Conservation (phyloP, 2,329 filamentous ascomycete genomes). For the Cladosporium sp. region DNA sequence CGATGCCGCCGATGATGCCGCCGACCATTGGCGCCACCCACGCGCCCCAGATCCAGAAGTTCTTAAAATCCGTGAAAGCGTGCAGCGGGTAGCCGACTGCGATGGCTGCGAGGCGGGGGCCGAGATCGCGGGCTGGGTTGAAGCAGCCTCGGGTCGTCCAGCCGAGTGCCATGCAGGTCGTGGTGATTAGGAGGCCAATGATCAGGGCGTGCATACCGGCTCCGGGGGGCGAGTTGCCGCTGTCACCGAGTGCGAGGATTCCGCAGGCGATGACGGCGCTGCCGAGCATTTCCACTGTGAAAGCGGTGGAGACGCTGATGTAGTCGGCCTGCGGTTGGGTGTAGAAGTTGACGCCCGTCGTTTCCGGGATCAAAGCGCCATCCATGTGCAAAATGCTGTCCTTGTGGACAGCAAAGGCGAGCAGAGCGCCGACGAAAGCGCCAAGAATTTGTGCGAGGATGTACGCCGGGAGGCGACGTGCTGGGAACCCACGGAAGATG, state of each 20-base stretch:
- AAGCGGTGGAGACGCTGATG: slow-evolving; percentile 35
- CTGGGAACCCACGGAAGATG: slow-evolving; percentile 51
- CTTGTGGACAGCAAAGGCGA: slow-evolving; percentile 44
- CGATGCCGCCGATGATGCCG: slow-evolving; percentile 40
- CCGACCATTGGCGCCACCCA: slow-evolving; percentile 39
- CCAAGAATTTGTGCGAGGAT: slow-evolving; percentile 51
- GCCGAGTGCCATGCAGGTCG: slow-evolving; percentile 38
- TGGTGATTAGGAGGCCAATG: slow-evolving; percentile 41
- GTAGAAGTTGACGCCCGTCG: slow-evolving; percentile 25
- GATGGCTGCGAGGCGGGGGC: slow-evolving; percentile 44
- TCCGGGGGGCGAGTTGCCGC: slow-evolving; percentile 32
- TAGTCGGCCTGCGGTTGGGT: slow-evolving; percentile 25
- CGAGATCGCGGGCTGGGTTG: slow-evolving; percentile 50
- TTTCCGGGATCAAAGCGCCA: slow-evolving; percentile 35
- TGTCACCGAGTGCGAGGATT: slow-evolving; percentile 36
- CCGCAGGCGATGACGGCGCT: slow-evolving; percentile 36
- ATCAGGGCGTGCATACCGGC: slow-evolving; percentile 51
- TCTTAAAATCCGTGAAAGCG: slow-evolving; percentile 29
- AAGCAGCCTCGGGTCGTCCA: slow-evolving; percentile 47
- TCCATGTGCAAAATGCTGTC: slow-evolving; percentile 31
- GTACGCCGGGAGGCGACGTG: slow-evolving; percentile 48
- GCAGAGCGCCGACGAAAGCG: slow-evolving; percentile 46
- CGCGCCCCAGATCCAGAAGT: slow-evolving; percentile 48
- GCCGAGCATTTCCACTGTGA: slow-evolving; percentile 40
- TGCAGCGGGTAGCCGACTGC: slow-evolving; percentile 42